Base-by-base conservation (phyloP, 192 early-diverging fungal genomes). In the Phlyctochytrium planicorne region DNA sequence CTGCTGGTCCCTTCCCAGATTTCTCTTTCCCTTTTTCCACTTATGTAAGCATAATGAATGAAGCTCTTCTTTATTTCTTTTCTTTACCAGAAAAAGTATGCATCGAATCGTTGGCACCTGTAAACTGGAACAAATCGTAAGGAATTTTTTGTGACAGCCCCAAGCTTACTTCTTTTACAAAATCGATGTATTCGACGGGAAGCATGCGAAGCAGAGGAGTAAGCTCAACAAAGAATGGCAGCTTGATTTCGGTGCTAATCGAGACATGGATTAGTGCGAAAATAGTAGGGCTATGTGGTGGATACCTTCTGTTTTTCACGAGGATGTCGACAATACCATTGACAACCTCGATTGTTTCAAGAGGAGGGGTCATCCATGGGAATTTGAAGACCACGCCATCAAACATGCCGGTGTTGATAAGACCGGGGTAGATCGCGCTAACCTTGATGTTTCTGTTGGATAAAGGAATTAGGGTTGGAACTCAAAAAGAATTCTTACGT, bases 341-440 rank as follows among this genome's bases (percentile, higher is more conserved):
- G 3, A 82, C 84, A 30, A 94, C 83, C 16, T 88, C 76, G 12
- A 82, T 67, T 0, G 90, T 76, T 4, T 78, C 70, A 30, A 95
- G 68, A 0, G 69, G 68, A 0, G 91, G 91, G 12, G 87, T 82
- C n/a, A 92, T 69, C 68, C 84, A 89, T 6, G 85, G 84, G 32
- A 59, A 59, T 52, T 71, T 70, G 37, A 88, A 84, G 27, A 73
- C 53, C 2, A 89, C 80, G 0, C 89, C 90, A 2, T 70, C 55
- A 71, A 95, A 95, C 78, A 95, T 84, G 3, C 81, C 84, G 2
- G 91, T 92, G 59, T 82, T 73, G 34, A 91, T 80, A 23, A 88
- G 75, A 10, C 90, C 93, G 0, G 91, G 89, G 66, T 81, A 87
- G 12, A 92, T 83, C 47, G 87, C 75, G 0, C 86, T 86, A n/a